A percentile compares a stretch with the other conserved stretches of the same genome.
Evolutionary conservation across 495 filamentous ascomycete species (phyloP).

Genomic region (Tetracladium setigerum): DNA sequence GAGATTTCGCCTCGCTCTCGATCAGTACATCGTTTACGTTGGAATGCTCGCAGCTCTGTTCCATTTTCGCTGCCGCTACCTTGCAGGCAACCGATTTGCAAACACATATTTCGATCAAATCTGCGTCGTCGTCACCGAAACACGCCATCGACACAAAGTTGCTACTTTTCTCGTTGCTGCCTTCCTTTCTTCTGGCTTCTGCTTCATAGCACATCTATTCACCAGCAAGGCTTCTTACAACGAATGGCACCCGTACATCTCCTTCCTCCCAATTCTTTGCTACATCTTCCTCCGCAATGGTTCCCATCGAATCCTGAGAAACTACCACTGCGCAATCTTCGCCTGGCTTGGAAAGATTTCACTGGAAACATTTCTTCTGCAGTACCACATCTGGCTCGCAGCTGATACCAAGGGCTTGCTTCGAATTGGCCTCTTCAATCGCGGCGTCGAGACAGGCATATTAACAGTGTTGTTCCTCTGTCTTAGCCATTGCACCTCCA

Average conservation of each 20-base stretch:
- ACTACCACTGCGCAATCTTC: slow-evolving; percentile 35
- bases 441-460: slow-evolving; percentile 27
- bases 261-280: slow-evolving; percentile 43
- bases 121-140: slow-evolving; percentile 11
- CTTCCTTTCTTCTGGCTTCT: slow-evolving; percentile 25
- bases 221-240: slow-evolving; percentile 39
- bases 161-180: slow-evolving; percentile 17
- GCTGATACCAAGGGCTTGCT: slow-evolving; percentile 48
- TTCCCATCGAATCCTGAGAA: slow-evolving; percentile 29
- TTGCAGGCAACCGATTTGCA: slow-evolving; percentile 15
- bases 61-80: slow-evolving; percentile 14
- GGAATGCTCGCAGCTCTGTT: slow-evolving; percentile 44
- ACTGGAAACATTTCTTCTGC: slow-evolving; percentile 51
- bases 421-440: slow-evolving; percentile 35
- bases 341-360: slow-evolving; percentile 47
- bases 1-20: slow-evolving; percentile 37
- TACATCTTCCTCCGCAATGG: slow-evolving; percentile 46
- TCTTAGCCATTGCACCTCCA: slow-evolving; percentile 26
- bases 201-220: slow-evolving; percentile 22
- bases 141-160: slow-evolving; percentile 2
- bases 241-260: slow-evolving; percentile 43
- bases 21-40: slow-evolving; percentile 42
- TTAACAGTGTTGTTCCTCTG: slow-evolving; percentile 35
- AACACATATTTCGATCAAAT: not conserved
- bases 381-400: slow-evolving; percentile 57